phyloP scores from a whole-genome alignment of 2,329 filamentous ascomycete genomes.

The Talaromyces piceae region DNA sequence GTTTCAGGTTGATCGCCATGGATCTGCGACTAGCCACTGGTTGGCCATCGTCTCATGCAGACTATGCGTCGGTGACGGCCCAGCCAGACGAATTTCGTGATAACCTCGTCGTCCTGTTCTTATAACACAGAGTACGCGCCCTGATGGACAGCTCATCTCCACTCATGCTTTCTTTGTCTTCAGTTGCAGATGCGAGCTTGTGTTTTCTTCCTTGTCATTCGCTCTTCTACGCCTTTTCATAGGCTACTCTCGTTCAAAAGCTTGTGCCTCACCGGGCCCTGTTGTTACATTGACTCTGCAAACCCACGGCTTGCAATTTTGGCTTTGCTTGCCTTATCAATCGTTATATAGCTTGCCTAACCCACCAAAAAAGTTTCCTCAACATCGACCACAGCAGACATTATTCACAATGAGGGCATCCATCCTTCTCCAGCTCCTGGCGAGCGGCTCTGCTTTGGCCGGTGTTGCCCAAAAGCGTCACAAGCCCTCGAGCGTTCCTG shows the following conservation, averaged over 20 bases:
- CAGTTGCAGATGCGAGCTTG: background rate
- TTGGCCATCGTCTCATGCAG: background rate
- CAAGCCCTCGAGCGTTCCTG: background rate
- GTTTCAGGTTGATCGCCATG: background rate
- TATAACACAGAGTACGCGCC: background rate
- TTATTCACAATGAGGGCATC: constrained; percentile 9
- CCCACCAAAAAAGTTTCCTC: background rate
- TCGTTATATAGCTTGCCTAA: constrained; percentile 10
- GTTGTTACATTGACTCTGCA: constrained; percentile 11
- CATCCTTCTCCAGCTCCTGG: constrained; percentile 9
- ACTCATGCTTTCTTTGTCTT: background rate
- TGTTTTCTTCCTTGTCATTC: background rate
- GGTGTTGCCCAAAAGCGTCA: background rate
- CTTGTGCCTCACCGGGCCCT: constrained; percentile 8
- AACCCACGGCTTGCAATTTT: constrained; percentile 2
- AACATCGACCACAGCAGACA: background rate
- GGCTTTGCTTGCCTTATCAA: constrained; percentile 3
- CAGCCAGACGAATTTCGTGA: background rate
- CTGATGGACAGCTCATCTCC: background rate
- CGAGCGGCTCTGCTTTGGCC: constrained; percentile 9
- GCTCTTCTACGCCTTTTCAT: background rate
- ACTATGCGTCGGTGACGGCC: background rate
- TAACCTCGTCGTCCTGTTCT: background rate
- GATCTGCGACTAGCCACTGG: background rate
- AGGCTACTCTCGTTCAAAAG: constrained; percentile 2